Conservation (phyloP, 352 stramenopile species). For the Pythium brachiatum region DNA sequence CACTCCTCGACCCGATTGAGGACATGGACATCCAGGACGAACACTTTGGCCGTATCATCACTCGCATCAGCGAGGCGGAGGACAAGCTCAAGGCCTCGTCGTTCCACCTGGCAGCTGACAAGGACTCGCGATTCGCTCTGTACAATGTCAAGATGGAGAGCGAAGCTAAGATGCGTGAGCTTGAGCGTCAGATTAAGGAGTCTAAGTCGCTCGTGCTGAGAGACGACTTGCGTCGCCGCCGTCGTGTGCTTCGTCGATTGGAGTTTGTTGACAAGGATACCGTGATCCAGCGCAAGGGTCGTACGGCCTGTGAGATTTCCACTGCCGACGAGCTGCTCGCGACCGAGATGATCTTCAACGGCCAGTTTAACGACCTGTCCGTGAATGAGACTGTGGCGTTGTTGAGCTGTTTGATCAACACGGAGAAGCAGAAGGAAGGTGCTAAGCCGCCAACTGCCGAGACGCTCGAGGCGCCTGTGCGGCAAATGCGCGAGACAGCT, state of each 20-base stretch:
- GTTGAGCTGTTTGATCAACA: slow-evolving; percentile 96
- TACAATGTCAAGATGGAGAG: slow-evolving; percentile 93
- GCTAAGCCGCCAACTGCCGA: slow-evolving; percentile 80
- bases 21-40: slow-evolving; percentile 94
- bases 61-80: slow-evolving; percentile 74
- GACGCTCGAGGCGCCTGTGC: slow-evolving; percentile 84
- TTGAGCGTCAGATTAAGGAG: slow-evolving; percentile 94
- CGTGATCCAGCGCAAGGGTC: slow-evolving; percentile 99
- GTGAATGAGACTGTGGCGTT: slow-evolving; percentile 96
- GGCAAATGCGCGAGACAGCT: slow-evolving; percentile 94
- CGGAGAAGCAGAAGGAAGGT: slow-evolving; percentile 91
- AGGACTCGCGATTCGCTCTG: slow-evolving; percentile 73
- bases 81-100: slow-evolving; percentile 58
- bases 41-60: slow-evolving; percentile 88
- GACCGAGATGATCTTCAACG: slow-evolving; percentile 98
- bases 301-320: slow-evolving; percentile 98
- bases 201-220: slow-evolving; percentile 96
- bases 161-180: slow-evolving; percentile 89
- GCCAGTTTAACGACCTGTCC: slow-evolving; percentile 97
- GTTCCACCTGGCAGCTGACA: slow-evolving; percentile 76
- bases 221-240: slow-evolving; percentile 94
- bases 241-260: slow-evolving; percentile 94
- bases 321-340: slow-evolving; percentile 98
- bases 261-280: slow-evolving; percentile 95
- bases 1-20: slow-evolving; percentile 91